Conservation (phyloP, 2,329 filamentous ascomycete genomes). For the Verticillium dahliae region DNA sequence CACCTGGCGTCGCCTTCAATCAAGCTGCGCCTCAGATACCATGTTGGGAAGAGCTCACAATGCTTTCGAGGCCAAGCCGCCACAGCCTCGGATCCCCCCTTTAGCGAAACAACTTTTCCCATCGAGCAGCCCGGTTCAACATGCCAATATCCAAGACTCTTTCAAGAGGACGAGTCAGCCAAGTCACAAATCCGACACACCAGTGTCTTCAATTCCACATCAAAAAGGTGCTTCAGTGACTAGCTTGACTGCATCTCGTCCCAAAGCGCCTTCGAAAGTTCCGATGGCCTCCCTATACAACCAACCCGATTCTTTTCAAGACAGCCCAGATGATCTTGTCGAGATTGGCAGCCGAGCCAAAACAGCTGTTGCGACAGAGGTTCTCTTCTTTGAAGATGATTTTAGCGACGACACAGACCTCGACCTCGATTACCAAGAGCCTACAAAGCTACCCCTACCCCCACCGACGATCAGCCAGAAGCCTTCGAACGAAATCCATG, state of each 20-base stretch:
- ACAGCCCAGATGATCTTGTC: constrained; percentile 20
- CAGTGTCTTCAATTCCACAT: neutral
- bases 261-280: constrained; percentile 17
- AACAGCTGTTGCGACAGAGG: constrained; percentile 18
- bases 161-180: constrained; percentile 34
- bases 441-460: constrained; percentile 37
- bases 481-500: constrained; percentile 11
- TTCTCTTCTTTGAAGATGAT: constrained; percentile 71
- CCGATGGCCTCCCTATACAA: constrained; percentile 33
- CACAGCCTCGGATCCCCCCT: constrained; percentile 21
- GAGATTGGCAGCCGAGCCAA: constrained; percentile 14
- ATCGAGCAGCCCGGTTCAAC: constrained; percentile 45
- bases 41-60: constrained; percentile 31
- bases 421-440: constrained; percentile 61
- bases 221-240: constrained; percentile 12
- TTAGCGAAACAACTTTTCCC: constrained; percentile 48
- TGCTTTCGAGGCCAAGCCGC: constrained; percentile 29
- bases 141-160: constrained; percentile 43
- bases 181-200: constrained; percentile 13
- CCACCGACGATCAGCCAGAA: constrained; percentile 17
- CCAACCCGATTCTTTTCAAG: constrained; percentile 41
- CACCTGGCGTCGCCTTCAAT: neutral
- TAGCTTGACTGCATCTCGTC: constrained; percentile 10
- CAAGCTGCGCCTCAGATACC: constrained; percentile 12
- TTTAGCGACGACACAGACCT: constrained; percentile 80